Base-by-base conservation (phyloP, 495 filamentous ascomycete species). In the Aspergillus campestris region DNA sequence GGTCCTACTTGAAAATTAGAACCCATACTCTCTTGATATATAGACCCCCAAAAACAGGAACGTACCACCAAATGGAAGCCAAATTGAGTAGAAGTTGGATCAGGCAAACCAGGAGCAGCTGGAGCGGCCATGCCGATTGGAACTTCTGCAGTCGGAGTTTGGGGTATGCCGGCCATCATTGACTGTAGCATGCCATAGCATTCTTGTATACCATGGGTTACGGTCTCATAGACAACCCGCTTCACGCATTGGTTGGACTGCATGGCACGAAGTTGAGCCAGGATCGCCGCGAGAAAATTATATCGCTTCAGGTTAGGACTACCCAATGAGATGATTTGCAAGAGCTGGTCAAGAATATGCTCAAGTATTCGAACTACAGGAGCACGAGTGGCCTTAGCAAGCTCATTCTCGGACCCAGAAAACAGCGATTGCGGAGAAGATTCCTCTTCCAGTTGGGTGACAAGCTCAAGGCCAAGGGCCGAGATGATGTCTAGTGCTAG, bases 371-470 rank as follows among this genome's bases (percentile, higher is more conserved):
- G 45, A 18, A 61, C 38, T 3, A 61, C 29, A 29, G 50, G 58
- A 27, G 38, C 48, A 11, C 55, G 55, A 9, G 27, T 40, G 1
- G 43, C 35, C 12, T 42, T 47, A 8, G 47, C 40, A 6, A 59
- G 31, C 42, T 54, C 45, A 8, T 46, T 45, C 5, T 48, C 8
- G 13, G 49, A 42, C 7, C 43, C 42, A 10, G 38, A 11, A 28
- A 8, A 36, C n/a, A 10, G 38, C 15, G 15, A n/a, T 15, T n/a
- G 31, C 9, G 30, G 13, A 11, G 38, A 33, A 12, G 42, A 24
- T 13, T 47, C 45, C 33, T 61, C 55, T 37, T 56, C 58, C 8
- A 58, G 28, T 40, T 61, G 58, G 28, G 53, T 58, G 18, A 53
- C 31, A 11, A 56, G 34, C 38, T 61, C 55, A 3, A 58, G 41